Conservation (phyloP, 2,329 filamentous ascomycete genomes). For the Dothideomycetes sp. region DNA sequence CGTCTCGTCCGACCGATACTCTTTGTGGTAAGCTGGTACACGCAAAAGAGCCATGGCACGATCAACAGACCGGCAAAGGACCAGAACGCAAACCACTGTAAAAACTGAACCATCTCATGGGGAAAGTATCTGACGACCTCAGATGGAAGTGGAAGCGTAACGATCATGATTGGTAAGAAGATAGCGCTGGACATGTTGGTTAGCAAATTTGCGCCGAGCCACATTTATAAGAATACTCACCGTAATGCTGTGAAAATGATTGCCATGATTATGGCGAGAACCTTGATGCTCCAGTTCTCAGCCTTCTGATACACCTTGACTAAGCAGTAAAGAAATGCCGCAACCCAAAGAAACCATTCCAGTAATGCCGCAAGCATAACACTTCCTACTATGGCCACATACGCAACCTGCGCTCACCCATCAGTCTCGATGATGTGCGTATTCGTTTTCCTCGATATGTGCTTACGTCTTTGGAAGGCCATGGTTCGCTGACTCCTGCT, state of each 20-base stretch:
- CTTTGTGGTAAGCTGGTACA: conserved; percentile 83
- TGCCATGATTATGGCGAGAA: conserved; percentile 67
- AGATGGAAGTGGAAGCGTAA: conserved; percentile 73
- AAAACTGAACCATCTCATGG: conserved; percentile 49
- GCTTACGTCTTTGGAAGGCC: conserved; percentile 30
- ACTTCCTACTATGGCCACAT: conserved; percentile 67
- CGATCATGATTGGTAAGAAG: conserved; percentile 88
- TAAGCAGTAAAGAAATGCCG: conserved; percentile 87
- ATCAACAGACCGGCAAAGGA: conserved; percentile 76
- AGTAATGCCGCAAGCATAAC: conserved; percentile 76
- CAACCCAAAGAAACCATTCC: conserved; percentile 91
- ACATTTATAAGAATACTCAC: conserved; percentile 35
- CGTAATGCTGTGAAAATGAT: conserved; percentile 63
- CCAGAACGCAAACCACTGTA: conserved; percentile 97
- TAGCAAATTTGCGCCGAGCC: neutral
- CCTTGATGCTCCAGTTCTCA: conserved; percentile 70
- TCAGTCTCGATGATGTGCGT: neutral
- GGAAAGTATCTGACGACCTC: conserved; percentile 67
- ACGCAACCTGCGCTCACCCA: conserved; percentile 57
- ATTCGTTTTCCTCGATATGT: too few relatives aligned
- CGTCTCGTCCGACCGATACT: conserved; percentile 70
- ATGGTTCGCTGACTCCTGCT: conserved; percentile 26
- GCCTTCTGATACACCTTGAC: conserved; percentile 82
- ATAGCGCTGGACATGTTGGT: conserved; percentile 46
- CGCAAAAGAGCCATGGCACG: conserved; percentile 83